These are phyloP conservation scores for Fonsecaea nubica DNA, from an alignment of 2,329 filamentous ascomycete species.

Conservation along the genomic window DNA sequence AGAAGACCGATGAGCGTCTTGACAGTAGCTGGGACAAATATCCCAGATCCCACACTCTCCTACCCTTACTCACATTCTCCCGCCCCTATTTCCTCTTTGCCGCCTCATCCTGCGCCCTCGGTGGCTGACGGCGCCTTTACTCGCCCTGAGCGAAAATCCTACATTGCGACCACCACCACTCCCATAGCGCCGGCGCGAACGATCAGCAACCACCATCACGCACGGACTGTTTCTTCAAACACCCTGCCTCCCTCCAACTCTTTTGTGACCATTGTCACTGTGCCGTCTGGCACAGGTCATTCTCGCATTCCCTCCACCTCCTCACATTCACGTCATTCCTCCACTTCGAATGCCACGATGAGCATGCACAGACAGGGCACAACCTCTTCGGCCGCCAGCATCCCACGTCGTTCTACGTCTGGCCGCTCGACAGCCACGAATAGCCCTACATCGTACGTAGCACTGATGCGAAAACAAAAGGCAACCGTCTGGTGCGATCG, in stretches of 20 bases:
- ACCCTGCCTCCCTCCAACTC: conserved; percentile 25
- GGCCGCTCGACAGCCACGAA: conserved; percentile 39
- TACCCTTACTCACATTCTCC: conserved; percentile 30
- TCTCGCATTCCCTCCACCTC: conserved; percentile 27
- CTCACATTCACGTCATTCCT: conserved; percentile 37
- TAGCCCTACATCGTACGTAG: conserved; percentile 70
- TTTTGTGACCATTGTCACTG: conserved; percentile 20
- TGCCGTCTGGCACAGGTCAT: conserved; percentile 17
- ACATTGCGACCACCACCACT: conserved; percentile 26
- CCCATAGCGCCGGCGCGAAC: conserved; percentile 23
- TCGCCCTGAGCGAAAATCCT: conserved; percentile 31
- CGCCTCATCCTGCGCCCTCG: conserved; percentile 27
- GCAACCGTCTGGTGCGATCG: conserved; percentile 98
- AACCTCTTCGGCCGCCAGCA: conserved; percentile 32
- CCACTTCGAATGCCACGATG: conserved; percentile 33
- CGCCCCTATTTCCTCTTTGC: conserved; percentile 25
- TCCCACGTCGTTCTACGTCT: conserved; percentile 41
- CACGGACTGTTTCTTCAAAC: conserved; percentile 35
- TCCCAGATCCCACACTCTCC: conserved; percentile 37
- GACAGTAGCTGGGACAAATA: conserved; percentile 38
- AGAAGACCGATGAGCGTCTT: conserved; percentile 38
- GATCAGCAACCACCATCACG: conserved; percentile 37
- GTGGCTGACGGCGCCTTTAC: conserved; percentile 32
- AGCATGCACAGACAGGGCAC: conserved; percentile 40
- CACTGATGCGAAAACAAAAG: conserved; percentile 94